Base-by-base conservation (phyloP, 2,329 filamentous ascomycete species). In the Coniochaeta hoffmannii region DNA sequence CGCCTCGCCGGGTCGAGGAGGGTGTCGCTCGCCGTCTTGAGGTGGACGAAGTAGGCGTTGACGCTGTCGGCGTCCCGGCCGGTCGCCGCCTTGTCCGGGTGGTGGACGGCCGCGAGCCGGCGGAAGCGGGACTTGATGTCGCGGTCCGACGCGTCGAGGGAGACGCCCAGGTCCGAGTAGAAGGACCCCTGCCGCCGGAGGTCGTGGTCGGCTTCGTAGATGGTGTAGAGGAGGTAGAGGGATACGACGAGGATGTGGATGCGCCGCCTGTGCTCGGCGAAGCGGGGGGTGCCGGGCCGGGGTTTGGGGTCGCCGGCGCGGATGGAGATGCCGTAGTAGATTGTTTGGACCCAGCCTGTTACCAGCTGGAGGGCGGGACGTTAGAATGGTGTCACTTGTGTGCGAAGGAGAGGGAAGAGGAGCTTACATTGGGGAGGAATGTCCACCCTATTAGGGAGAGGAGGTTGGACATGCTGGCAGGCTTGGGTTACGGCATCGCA, bases 171-270 rank as follows among this genome's bases (percentile, higher is more conserved):
- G 60, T 87, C 81, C 50, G 82, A 76, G 74, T 97, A 97, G 74
- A 88, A 96, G 69, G 90, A 86, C 17, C 87, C 85, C 1, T 78
- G 75, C 46, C 79, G 75, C 59, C 83, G 87, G 28, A 96, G 79
- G 60, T 90, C 85, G 74, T 89, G 85, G 77, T 96, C 89, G 65
- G 90, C 88, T 73, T 97, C 93, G 74, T 92, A 94, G 64, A 97
- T 84, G 50, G 91, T 96, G 77, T 96, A 97, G 61, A 87, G 73
- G 35, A 97, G 88, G 74, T 97, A 99, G 58, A 82, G 74, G 51
- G 87, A 77, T 53, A 97, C 87, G 65, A 97, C 89, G 62, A 87
- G 76, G 66, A 93, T 87, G 69, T 94, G 86, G 68, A 97, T 93
- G 63, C 85, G 82, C 56, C 88, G 88, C 58, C 90, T 87, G 74